Percentiles rank a stretch among this genome's conserved stretches.
These are phyloP conservation scores for Lactarius trivialis DNA, from an alignment of 768 basidiomycete species.

Conservation along the genomic window DNA sequence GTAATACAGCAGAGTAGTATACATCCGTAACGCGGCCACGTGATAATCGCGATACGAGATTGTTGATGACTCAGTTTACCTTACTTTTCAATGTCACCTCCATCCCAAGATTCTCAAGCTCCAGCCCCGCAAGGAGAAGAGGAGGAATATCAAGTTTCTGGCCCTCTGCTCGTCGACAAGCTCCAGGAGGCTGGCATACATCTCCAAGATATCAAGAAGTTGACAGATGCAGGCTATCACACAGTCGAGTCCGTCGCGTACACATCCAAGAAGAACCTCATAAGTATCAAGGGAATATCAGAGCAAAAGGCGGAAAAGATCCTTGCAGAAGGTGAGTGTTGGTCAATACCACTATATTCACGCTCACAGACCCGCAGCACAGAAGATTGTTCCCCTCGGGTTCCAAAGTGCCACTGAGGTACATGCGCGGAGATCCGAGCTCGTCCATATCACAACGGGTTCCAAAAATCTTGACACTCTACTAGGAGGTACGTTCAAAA, in stretches of 20 bases:
- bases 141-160: slow-evolving; percentile 53
- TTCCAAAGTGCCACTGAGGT: slow-evolving; percentile 98
- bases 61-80: background rate
- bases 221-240: slow-evolving; percentile 83
- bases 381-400: slow-evolving; percentile 93
- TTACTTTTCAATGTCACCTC: slow-evolving; percentile 47
- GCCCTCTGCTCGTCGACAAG: slow-evolving; percentile 81
- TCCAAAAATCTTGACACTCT: slow-evolving; percentile 94
- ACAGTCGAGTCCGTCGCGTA: slow-evolving; percentile 96
- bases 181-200: slow-evolving; percentile 85
- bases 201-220: slow-evolving; percentile 89
- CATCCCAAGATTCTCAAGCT: slow-evolving; percentile 44
- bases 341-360: background rate
- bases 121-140: slow-evolving; percentile 47
- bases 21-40: slow-evolving; percentile 20
- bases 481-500: slow-evolving; percentile 66
- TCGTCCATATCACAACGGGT: slow-evolving; percentile 95
- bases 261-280: slow-evolving; percentile 88
- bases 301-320: slow-evolving; percentile 98
- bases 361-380: slow-evolving; percentile 44
- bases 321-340: slow-evolving; percentile 68
- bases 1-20: no score
- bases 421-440: slow-evolving; percentile 88
- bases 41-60: slow-evolving; percentile 3
- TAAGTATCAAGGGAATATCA: slow-evolving; percentile 92